Evolutionary conservation across 108 stramenopile genomes (phyloP).

Genomic region (Cyclotella distinguenda): DNA sequence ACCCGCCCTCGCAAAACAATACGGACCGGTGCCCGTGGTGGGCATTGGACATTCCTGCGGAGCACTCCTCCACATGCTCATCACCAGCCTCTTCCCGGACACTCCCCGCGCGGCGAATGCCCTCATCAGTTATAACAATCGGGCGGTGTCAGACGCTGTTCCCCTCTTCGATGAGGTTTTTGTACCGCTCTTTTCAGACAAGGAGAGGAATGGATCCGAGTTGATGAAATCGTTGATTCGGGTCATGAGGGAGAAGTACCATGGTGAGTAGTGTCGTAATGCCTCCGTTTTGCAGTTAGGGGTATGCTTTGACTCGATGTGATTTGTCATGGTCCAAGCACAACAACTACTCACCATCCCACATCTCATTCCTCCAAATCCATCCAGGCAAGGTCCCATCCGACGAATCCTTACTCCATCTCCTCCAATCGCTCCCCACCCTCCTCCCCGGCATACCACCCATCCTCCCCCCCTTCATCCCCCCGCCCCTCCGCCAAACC

Average conservation of each 20-base stretch:
- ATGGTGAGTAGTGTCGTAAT: no score
- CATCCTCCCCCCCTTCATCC: constrained; percentile 39
- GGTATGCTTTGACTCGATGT: no score
- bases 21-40: constrained; percentile 90
- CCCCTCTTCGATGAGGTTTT: constrained; percentile 88
- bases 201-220: constrained; percentile 51
- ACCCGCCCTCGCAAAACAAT: constrained; percentile 46
- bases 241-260: constrained; percentile 38
- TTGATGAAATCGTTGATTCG: constrained; percentile 47
- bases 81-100: constrained; percentile 89
- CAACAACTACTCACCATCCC: no score
- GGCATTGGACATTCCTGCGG: constrained; percentile 93
- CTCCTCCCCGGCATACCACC: constrained; percentile 20
- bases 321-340: no score
- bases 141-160: constrained; percentile 79
- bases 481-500: constrained; percentile 54
- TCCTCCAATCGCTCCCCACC: constrained; percentile 20
- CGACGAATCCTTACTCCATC: constrained; percentile 51
- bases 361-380: no score
- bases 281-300: no score
- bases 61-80: constrained; percentile 85
- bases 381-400: constrained; percentile 56
- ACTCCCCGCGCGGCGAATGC: constrained; percentile 91
- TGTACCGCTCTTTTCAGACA: constrained; percentile 75
- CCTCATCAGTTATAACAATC: constrained; percentile 90